Evolutionary conservation across 179 eudicot species (phyloP), one percentile per base, ranked within the genome.

Genomic region (Patellifolia procumbens): DNA sequence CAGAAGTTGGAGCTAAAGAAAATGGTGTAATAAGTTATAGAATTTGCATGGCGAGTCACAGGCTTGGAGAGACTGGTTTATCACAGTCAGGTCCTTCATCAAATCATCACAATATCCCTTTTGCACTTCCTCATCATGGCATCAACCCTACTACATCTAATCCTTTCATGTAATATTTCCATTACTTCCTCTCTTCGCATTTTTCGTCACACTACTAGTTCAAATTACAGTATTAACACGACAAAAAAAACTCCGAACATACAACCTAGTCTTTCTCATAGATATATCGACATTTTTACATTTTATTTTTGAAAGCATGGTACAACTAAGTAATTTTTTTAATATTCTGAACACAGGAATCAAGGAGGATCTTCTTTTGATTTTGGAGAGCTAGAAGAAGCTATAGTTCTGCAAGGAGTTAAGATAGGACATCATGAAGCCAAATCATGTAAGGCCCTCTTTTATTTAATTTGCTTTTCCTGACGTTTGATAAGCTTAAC

Each of bases 351-450:
- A 71, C 70, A 63, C 86, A 95, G 97, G 39, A 84, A 93, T 82
- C 97, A 89, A 88, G 97, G 88, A 85, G 92, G 99, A 85, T 83
- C 93, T 34, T 75, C 87, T 68, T 91, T 91, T 91, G 97, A 88
- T 87, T 95, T 95, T 85, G 97, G 97, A 46, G 99, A 89, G 91
- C 92, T 95, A 29, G 97, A 95, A 75, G 89, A 90, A 82, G 97
- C 97, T 70, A 86, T 95, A 72, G 91, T 81, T 28, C 88, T 91
- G 73, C 96, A 92, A 84, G 94, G 90, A 80, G 84, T 86, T 52
- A 86, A 83, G 88, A 77, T 83, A 74, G 88, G 86, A 67, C 85
- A 86, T 85, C 90, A 92, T 89, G 89, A 89, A 74, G 59, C 88
- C 10, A 87, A 85, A 85, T 64, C 86, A 89, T 74, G 96, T 94